Percentiles rank a stretch among this genome's conserved stretches.
phyloP scores from a whole-genome alignment of 805 yeast genomes.

The Pichia exigua region DNA sequence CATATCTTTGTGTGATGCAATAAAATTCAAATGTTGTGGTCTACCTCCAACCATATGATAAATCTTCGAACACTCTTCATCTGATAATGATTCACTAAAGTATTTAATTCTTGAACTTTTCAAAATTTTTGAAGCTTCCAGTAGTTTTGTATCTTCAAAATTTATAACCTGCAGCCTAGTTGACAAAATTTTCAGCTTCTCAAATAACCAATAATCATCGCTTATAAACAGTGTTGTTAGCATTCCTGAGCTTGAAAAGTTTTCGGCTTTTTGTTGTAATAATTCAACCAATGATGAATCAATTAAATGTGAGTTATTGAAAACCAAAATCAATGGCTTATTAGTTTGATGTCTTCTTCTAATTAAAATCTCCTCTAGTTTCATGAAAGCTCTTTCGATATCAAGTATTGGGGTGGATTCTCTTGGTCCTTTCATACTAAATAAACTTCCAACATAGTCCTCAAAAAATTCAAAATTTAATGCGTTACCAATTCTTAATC shows the following conservation, averaged over 20 bases:
- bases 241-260: slow-evolving; percentile 64
- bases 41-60: slow-evolving; percentile 75
- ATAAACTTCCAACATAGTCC: slow-evolving; percentile 76
- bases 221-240: slow-evolving; percentile 63
- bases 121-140: slow-evolving; percentile 49
- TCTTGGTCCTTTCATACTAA: slow-evolving; percentile 75
- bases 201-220: slow-evolving; percentile 85
- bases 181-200: slow-evolving; percentile 60
- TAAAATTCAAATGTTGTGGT: slow-evolving; percentile 73
- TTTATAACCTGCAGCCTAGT: slow-evolving; percentile 69
- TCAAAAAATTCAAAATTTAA: slow-evolving; percentile 66
- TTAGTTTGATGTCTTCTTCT: slow-evolving; percentile 33
- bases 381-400: slow-evolving; percentile 74
- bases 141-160: slow-evolving; percentile 52
- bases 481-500: slow-evolving; percentile 70
- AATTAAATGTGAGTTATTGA: slow-evolving; percentile 69
- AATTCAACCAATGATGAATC: slow-evolving; percentile 67
- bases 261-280: slow-evolving; percentile 77
- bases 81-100: slow-evolving; percentile 34
- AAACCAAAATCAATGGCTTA: slow-evolving; percentile 58
- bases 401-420: slow-evolving; percentile 78
- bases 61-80: slow-evolving; percentile 30
- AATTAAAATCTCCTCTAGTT: slow-evolving; percentile 66
- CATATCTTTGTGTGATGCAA: slow-evolving; percentile 50
- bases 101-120: slow-evolving; percentile 39